Evolutionary conservation across 1,284 basidiomycete genomes (phyloP), one percentile per base, ranked within the genome.

Genomic region (Jaminaea rosea): DNA sequence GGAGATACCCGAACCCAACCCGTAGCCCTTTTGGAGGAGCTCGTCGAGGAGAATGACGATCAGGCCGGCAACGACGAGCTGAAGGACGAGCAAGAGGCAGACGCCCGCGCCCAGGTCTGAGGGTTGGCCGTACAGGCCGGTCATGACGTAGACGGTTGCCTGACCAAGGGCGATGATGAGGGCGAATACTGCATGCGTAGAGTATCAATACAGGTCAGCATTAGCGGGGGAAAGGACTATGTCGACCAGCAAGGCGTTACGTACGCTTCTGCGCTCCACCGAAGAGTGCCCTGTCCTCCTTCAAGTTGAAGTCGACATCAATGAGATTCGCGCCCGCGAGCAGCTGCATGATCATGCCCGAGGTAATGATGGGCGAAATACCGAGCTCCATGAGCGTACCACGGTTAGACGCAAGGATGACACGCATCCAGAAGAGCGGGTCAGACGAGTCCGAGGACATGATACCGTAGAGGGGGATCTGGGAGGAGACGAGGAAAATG

Each of bases 311-410:
- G 79, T 98, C 93, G 66, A 98, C 88, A 60, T 98, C 93, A 73
- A 98, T 87, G 68, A 98, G 80, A 77, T 92, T 96, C 47, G 94
- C 93, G 56, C 93, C 93, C 17, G 93, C 92, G 59, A 98, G 82
- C 46, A 98, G 84, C 78, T 98, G 93, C 88, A 98, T 97, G 78
- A 97, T 97, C 93, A 97, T 98, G 68, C 93, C 93, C 39, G 69
- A 72, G 11, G 93, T 98, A 72, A 98, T 84, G 75, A 97, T 94
- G 52, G 94, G 93, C 44, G 85, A 92, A 70, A 97, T 97, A 67
- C 94, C 93, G 56, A 98, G 84, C 78, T 98, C 93, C 93, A 97
- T 98, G 58, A 98, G 84, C 1, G 93, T 98, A 64, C 93, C 93
- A 61, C 94, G 83, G 79, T 97, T 98, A 9, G 90, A 94, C 29